Evolutionary conservation across 495 filamentous ascomycete species (phyloP), one percentile per base, ranked within the genome.

Genomic region (Tuber brumale): DNA sequence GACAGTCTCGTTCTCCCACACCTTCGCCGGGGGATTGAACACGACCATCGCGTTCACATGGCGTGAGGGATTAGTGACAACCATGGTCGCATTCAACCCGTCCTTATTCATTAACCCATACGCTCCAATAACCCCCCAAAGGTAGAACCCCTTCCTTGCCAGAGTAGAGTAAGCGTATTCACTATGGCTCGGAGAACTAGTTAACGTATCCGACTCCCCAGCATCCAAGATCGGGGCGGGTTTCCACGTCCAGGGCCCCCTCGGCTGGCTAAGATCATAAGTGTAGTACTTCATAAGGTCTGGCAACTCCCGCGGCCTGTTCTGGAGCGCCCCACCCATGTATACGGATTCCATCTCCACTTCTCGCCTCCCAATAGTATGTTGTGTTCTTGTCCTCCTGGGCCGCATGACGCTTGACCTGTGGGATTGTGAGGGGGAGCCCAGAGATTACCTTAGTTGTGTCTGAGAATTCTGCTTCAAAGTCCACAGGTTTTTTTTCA

Each of bases 291-390:
- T 61, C 57, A 31, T 61, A 3, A n/a, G 57, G 57, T 61, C n/a
- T 9, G 57, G 57, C 3, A 2, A 61, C n/a, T 61, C 57, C 57
- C 57, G 31, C 10, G 57, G 31, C 57, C 10, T 27, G 16, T 61
- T 61, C 57, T 61, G 57, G 57, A 31, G 16, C 1, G n/a, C 57
- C 57, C 57, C 57, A 27, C 31, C 12, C 57, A 16, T 14, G n/a
- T 31, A 61, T 31, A 61, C 57, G n/a, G 57, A 27, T 16, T 61
- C 57, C 8, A 61, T 27, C 57, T 61, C 57, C 16, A 61, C 12
- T 31, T 61, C 57, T 61, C 57, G n/a, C 57, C 14, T n/a, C 57
- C 57, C 57, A 61, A n/a, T 31, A 61, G 57, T 61, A 61, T 61
- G 31, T 61, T 31, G n/a, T 61, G 57, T 61, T 31, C 57, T 31